Conservation (phyloP, 1,284 basidiomycete genomes). For the Papiliotrema fonsecae region DNA sequence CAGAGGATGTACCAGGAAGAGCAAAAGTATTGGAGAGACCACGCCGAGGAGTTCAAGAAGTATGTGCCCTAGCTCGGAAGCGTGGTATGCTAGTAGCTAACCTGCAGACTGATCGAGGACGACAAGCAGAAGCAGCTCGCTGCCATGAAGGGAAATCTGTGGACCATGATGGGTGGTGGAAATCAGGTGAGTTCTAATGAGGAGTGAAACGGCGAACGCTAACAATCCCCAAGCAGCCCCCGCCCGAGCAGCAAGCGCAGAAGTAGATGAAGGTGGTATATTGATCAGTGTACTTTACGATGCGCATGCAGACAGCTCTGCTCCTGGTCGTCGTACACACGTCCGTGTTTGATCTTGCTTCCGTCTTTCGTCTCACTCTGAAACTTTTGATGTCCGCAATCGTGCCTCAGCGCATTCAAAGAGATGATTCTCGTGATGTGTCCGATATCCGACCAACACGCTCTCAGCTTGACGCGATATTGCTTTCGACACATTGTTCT, state of each 20-base stretch:
- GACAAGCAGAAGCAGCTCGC: constrained; percentile 72
- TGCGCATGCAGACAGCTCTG: constrained; percentile 9
- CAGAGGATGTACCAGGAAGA: constrained; percentile 80
- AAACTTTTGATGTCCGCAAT: neutral
- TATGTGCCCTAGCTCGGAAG: constrained; percentile 16
- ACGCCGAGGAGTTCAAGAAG: constrained; percentile 75
- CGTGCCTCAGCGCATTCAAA: neutral
- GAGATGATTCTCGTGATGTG: too few species aligned
- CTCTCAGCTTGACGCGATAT: too few species aligned
- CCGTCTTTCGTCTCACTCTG: neutral
- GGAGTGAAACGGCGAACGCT: too few species aligned
- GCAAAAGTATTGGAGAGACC: constrained; percentile 75
- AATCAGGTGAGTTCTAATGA: too few species aligned
- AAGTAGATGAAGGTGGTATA: too few species aligned
- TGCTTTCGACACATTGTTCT: too few species aligned
- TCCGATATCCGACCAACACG: too few species aligned
- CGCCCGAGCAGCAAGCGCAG: too few species aligned
- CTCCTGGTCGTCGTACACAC: neutral
- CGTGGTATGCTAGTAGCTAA: neutral
- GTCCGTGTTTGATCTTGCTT: neutral
- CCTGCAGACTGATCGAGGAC: constrained; percentile 52
- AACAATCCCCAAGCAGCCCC: constrained; percentile 13
- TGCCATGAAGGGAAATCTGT: constrained; percentile 53
- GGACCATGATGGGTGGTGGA: constrained; percentile 48
- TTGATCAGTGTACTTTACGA: too few species aligned